Percentiles rank a stretch among this genome's conserved stretches.
Evolutionary conservation across 2,329 filamentous ascomycete species (phyloP).

Genomic region (Ophiostoma novo-ulmi): DNA sequence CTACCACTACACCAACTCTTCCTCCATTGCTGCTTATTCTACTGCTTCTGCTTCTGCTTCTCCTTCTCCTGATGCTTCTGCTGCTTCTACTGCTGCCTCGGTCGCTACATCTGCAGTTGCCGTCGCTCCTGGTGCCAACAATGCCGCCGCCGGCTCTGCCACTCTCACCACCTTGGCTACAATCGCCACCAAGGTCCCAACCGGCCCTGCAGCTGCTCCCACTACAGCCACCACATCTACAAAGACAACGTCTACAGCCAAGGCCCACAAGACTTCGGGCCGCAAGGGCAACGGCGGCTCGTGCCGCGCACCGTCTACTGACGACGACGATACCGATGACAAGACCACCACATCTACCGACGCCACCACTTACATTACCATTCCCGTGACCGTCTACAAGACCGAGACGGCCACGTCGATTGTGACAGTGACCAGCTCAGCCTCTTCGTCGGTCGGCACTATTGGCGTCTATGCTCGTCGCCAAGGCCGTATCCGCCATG

Average conservation of each 20-base stretch:
- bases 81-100: too few species aligned
- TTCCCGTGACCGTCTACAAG: slow-evolving; percentile 1
- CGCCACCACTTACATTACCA: neutral
- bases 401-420: neutral
- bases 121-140: neutral
- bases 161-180: neutral
- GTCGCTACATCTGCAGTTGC: neutral
- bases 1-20: neutral
- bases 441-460: neutral
- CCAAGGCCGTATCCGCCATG: neutral
- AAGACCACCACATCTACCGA: neutral
- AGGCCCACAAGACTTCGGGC: neutral
- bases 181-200: neutral
- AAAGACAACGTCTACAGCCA: neutral
- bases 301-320: neutral
- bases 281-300: slow-evolving; percentile 7
- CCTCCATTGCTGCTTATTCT: neutral
- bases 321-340: neutral
- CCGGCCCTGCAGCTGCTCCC: neutral
- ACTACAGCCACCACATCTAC: neutral
- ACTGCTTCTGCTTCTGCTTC: neutral
- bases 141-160: neutral
- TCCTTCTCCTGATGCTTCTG: too few species aligned
- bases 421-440: neutral
- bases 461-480: neutral